Conservation (phyloP, 495 filamentous ascomycete genomes). For the Penicillium tannophilum region DNA sequence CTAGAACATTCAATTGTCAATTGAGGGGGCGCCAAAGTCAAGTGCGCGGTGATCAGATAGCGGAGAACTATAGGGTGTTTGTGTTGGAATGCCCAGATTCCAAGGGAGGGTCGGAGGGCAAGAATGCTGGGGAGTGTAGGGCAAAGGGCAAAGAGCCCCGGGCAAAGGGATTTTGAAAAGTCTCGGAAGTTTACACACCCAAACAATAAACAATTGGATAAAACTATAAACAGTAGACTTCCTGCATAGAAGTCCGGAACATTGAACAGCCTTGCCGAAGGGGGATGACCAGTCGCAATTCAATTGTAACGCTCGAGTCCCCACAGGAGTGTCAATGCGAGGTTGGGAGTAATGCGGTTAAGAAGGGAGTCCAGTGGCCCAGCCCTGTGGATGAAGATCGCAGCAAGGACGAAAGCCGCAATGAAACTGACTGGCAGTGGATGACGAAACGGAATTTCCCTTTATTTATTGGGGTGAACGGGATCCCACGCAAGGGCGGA, state of each 20-base stretch:
- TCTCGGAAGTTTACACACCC: conserved; percentile 22
- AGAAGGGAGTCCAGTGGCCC: conserved; percentile 15
- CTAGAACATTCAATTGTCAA: conserved; percentile 31
- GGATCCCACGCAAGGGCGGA: conserved; percentile 38
- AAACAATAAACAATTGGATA: conserved; percentile 18
- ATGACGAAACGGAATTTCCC: conserved; percentile 18
- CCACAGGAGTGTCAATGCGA: conserved; percentile 20
- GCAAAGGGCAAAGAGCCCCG: not conserved
- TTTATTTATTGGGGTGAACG: not conserved
- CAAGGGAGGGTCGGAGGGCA: conserved; percentile 24
- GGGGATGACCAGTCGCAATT: conserved; percentile 29
- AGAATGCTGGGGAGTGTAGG: conserved; percentile 37
- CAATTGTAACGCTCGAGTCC: conserved; percentile 7
- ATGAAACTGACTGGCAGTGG: conserved; percentile 18
- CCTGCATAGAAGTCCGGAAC: conserved; percentile 22
- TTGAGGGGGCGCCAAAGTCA: conserved; percentile 20
- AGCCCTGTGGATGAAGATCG: conserved; percentile 26
- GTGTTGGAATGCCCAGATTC: conserved; percentile 33
- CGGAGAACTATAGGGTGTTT: conserved; percentile 16
- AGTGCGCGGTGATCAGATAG: conserved; percentile 12
- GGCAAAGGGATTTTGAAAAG: conserved; percentile 1
- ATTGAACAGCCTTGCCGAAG: conserved; percentile 21
- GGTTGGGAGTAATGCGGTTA: conserved; percentile 14
- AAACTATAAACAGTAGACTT: conserved; percentile 36
- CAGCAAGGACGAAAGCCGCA: conserved; percentile 37